These are phyloP conservation scores for Dioszegia crocea DNA, from an alignment of 768 basidiomycete species.

Conservation along the genomic window DNA sequence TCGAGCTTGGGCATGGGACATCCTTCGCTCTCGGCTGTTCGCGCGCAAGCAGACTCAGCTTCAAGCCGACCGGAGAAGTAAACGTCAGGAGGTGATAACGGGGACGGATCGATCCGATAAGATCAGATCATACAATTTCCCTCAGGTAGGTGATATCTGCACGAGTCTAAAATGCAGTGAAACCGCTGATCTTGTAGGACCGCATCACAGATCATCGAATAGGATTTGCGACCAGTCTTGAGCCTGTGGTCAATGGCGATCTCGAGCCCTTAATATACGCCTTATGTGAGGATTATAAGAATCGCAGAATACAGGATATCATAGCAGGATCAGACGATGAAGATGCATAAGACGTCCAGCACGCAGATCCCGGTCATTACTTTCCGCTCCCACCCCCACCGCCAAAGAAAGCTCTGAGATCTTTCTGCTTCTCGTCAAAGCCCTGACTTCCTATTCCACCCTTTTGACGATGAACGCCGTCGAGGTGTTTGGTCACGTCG, in stretches of 20 bases:
- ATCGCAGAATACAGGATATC: constrained; percentile 46
- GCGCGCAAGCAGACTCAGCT: constrained; percentile 53
- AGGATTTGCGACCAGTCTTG: constrained; percentile 59
- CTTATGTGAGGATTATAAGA: constrained; percentile 43
- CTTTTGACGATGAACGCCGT: constrained; percentile 59
- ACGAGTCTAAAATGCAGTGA: not conserved
- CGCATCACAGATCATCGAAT: constrained; percentile 91
- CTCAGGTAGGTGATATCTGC: constrained; percentile 59
- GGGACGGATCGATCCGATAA: constrained; percentile 78
- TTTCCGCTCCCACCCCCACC: constrained; percentile 54
- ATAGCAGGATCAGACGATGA: constrained; percentile 47
- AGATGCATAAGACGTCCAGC: constrained; percentile 31
- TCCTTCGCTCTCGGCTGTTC: constrained; percentile 78
- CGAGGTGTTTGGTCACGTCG: constrained; percentile 49
- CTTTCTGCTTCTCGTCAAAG: constrained; percentile 69
- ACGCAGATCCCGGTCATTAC: not conserved
- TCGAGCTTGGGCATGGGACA: constrained; percentile 83
- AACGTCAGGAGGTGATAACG: constrained; percentile 22
- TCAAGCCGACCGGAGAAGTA: constrained; percentile 1
- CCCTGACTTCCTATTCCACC: constrained; percentile 70
- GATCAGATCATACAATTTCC: constrained; percentile 90
- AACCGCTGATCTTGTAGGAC: constrained; percentile 56
- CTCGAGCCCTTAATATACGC: constrained; percentile 47
- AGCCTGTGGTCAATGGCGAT: constrained; percentile 53
- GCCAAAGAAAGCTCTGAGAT: constrained; percentile 76